phyloP scores from a whole-genome alignment of 2,329 filamentous ascomycete genomes.

The Metarhizium anisopliae region DNA sequence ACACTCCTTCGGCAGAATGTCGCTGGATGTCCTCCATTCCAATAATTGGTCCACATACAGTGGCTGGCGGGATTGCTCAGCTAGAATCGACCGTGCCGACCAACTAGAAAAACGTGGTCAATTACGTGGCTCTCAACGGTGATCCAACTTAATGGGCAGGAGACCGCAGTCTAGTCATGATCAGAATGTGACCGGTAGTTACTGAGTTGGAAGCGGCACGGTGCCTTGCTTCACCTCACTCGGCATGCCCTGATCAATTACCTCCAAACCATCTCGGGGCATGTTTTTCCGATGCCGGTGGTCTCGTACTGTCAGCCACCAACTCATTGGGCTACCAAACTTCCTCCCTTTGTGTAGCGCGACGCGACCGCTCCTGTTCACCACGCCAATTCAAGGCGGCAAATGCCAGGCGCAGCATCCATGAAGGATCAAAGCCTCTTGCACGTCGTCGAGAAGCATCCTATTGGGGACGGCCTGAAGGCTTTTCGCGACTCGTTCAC shows the following conservation, averaged over 20 bases:
- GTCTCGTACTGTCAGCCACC: no score
- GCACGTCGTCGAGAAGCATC: not conserved
- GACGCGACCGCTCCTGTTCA: not conserved
- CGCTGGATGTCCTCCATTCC: not conserved
- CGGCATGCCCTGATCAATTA: not conserved
- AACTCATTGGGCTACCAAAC: not conserved
- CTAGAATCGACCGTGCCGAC: not conserved
- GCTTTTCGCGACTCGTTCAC: not conserved
- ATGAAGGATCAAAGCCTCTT: not conserved
- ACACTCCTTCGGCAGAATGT: not conserved
- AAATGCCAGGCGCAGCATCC: not conserved
- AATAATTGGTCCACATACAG: not conserved
- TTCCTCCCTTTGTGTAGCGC: not conserved
- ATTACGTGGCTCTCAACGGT: not conserved
- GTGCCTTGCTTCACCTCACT: not conserved
- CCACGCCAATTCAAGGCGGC: not conserved
- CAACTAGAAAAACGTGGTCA: not conserved
- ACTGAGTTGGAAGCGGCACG: not conserved
- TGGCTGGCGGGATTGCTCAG: not conserved
- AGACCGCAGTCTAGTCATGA: not conserved
- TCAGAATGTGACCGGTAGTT: not conserved
- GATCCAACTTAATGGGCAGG: not conserved
- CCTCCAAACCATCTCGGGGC: not conserved
- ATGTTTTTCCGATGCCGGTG: not conserved
- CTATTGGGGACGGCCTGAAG: not conserved